phyloP scores from a whole-genome alignment of 208 protist species.

The Trypanosoma lewisi region DNA sequence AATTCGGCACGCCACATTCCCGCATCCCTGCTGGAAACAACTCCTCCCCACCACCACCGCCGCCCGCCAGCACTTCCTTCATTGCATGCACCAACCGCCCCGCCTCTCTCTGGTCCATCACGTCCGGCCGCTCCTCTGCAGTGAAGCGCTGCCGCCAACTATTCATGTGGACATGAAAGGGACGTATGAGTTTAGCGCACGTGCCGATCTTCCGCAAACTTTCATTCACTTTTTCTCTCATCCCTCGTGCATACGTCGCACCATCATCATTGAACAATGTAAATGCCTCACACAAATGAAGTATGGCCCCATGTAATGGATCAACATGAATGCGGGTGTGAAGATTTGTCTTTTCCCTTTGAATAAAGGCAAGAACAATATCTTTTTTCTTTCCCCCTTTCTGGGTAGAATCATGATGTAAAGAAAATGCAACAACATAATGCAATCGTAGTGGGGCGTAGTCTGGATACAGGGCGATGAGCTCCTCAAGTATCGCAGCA shows the following conservation, averaged over 20 bases:
- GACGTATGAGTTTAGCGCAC: constrained; percentile 21
- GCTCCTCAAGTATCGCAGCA: constrained; percentile 73
- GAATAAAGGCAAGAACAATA: constrained; percentile 5
- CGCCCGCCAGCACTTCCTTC: background rate
- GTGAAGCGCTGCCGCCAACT: constrained; percentile 13
- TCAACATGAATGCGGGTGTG: constrained; percentile 23
- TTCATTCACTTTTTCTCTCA: background rate
- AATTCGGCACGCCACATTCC: background rate
- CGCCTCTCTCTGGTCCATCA: constrained; percentile 22
- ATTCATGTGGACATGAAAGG: constrained; percentile 12
- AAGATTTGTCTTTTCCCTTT: constrained; percentile 22
- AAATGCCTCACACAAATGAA: constrained; percentile 53
- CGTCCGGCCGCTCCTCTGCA: constrained; percentile 15
- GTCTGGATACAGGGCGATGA: constrained; percentile 65
- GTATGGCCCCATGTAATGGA: constrained; percentile 26
- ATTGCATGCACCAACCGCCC: constrained; percentile 10
- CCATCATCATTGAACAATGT: background rate
- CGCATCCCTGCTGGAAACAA: constrained; percentile 3
- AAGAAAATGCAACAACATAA: constrained; percentile 40
- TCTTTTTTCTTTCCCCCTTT: no score
- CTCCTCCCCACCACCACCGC: background rate
- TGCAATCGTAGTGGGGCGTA: constrained; percentile 73
- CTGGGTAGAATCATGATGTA: constrained; percentile 12
- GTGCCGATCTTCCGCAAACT: constrained; percentile 14
- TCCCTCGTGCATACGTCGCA: background rate